Conservation (phyloP, 257 asterid species). For the Solanum chilense region DNA sequence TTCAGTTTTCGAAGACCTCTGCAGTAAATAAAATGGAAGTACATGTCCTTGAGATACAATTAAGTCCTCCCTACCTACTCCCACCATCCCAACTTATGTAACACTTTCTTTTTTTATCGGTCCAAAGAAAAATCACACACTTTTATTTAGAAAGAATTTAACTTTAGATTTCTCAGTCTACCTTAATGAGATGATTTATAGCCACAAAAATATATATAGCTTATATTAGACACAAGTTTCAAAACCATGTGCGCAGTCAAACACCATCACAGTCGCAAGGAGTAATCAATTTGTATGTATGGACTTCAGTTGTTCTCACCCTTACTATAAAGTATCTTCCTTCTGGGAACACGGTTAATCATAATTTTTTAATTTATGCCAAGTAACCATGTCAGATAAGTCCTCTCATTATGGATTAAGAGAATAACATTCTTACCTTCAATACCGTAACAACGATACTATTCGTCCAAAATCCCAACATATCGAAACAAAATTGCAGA, state of each 20-base stretch:
- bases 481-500: not conserved
- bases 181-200: not conserved
- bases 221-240: not conserved
- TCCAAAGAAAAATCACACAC: not conserved
- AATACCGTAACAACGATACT: not conserved
- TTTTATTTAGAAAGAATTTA: not conserved
- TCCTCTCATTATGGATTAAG: not conserved
- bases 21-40: not conserved
- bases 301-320: not conserved
- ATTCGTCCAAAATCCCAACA: not conserved
- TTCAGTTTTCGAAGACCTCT: not conserved
- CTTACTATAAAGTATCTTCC: not conserved
- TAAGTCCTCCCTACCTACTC: not conserved
- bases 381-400: not conserved
- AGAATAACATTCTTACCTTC: not conserved
- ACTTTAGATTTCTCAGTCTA: not conserved
- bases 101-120: not conserved
- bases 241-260: not conserved
- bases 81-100: not conserved
- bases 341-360: not conserved
- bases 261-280: not conserved
- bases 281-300: not conserved
- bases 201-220: not conserved
- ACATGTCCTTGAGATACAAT: not conserved
- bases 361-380: not conserved